phyloP scores from a whole-genome alignment of 2,329 filamentous ascomycete genomes.

The Penicillium occitanis region DNA sequence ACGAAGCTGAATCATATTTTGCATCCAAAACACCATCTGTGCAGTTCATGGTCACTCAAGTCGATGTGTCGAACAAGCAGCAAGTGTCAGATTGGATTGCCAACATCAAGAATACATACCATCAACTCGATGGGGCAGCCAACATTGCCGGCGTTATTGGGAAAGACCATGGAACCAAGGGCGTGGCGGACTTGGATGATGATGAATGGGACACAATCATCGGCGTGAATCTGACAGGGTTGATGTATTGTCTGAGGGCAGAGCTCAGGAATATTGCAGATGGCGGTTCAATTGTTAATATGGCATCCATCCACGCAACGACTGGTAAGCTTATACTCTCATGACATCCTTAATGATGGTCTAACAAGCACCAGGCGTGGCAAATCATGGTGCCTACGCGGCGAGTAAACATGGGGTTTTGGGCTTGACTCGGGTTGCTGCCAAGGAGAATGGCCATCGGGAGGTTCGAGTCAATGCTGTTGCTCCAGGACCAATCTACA shows the following conservation, averaged over 20 bases:
- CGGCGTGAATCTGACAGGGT: neutral
- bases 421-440: neutral
- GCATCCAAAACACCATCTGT: neutral
- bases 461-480: constrained; percentile 5
- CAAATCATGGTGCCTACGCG: neutral
- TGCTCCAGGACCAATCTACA: constrained; percentile 2
- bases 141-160: constrained; percentile 7
- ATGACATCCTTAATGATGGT: neutral
- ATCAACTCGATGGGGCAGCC: constrained; percentile 3
- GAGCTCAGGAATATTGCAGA: neutral
- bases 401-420: constrained; percentile 4
- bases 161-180: neutral
- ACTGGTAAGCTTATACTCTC: neutral
- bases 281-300: neutral
- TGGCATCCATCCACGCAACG: neutral
- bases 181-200: neutral
- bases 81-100: neutral
- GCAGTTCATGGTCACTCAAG: neutral
- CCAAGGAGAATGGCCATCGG: constrained; percentile 1
- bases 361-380: neutral
- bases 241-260: constrained; percentile 13
- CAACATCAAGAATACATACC: neutral
- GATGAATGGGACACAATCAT: constrained; percentile 13
- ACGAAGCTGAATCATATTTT: neutral
- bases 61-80: neutral